These are phyloP conservation scores for Abortiporus biennis DNA, from an alignment of 1,284 basidiomycete species.

Conservation along the genomic window DNA sequence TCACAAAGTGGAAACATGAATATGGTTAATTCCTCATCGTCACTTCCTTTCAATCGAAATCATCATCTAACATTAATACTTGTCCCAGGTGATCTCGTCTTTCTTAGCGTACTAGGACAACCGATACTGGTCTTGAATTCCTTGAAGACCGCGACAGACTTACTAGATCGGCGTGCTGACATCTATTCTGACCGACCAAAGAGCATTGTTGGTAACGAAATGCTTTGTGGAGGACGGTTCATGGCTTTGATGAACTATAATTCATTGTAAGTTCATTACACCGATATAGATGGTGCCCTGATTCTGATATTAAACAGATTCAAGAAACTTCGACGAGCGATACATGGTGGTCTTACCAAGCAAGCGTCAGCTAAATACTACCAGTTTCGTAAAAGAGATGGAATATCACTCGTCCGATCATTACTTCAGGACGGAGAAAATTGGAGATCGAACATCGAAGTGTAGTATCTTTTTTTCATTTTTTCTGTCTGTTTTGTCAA, in stretches of 20 bases:
- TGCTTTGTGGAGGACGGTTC: constrained; percentile 9
- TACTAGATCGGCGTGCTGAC: constrained; percentile 17
- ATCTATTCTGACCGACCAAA: constrained; percentile 21
- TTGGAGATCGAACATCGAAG: too few species aligned
- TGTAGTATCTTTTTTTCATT: too few species aligned
- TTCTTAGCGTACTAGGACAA: neutral
- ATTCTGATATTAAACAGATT: neutral
- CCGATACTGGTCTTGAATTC: neutral
- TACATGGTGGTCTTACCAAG: neutral
- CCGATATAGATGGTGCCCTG: too few species aligned
- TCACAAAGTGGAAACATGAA: neutral
- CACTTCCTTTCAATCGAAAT: neutral
- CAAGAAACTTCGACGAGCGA: neutral
- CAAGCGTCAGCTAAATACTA: neutral
- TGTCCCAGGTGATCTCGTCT: neutral
- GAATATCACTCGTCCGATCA: neutral
- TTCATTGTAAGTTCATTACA: constrained; percentile 5
- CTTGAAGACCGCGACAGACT: constrained; percentile 9
- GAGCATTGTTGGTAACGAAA: constrained; percentile 10
- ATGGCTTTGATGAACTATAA: constrained; percentile 11
- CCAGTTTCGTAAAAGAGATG: neutral
- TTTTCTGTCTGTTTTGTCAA: too few species aligned
- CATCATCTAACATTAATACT: neutral
- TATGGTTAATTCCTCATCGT: constrained; percentile 1
- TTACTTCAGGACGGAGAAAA: neutral